A percentile compares a stretch with the other conserved stretches of the same genome.
Evolutionary conservation across 306 rosid genomes (phyloP).

Genomic region (Pyrus pyrifolia): DNA sequence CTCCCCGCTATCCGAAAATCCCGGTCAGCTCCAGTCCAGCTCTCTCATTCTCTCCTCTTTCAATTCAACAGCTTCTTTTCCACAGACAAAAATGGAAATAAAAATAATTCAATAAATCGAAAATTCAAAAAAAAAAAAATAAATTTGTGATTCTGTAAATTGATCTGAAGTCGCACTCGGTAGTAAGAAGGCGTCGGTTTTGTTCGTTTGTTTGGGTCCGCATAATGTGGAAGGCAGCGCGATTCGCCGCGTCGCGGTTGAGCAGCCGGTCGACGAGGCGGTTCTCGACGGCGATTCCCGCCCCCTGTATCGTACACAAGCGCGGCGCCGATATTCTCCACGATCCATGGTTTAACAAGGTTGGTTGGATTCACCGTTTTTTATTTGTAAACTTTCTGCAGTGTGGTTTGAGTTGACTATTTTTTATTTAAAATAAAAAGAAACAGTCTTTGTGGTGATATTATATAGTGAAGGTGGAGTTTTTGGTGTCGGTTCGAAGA

Average conservation of each 20-base stretch:
- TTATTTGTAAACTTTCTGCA: neutral
- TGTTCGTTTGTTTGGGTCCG: neutral
- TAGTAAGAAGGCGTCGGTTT: neutral
- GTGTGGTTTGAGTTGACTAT: neutral
- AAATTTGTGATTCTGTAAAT: neutral
- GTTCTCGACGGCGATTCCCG: slow-evolving; percentile 78
- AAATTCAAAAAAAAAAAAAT: neutral
- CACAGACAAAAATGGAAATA: neutral
- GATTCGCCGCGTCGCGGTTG: slow-evolving; percentile 52
- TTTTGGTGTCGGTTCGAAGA: neutral
- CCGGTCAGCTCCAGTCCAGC: slow-evolving; percentile 23
- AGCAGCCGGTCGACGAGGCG: slow-evolving; percentile 52
- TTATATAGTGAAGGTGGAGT: neutral
- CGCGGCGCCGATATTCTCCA: slow-evolving; percentile 99
- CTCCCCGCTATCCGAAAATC: slow-evolving; percentile 21
- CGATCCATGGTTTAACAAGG: slow-evolving; percentile 99
- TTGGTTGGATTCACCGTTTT: slow-evolving; percentile 3
- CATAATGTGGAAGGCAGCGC: slow-evolving; percentile 70
- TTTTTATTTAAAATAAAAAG: neutral
- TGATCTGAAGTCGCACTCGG: neutral
- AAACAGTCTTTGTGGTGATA: neutral
- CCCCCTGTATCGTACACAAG: slow-evolving; percentile 89
- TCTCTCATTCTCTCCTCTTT: neutral
- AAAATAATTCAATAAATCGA: neutral
- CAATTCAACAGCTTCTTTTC: slow-evolving; percentile 4